Percentiles rank a stretch among this genome's conserved stretches.
These are phyloP conservation scores for Populus hybrid DNA, from an alignment of 441 rosid genomes.

Conservation along the genomic window DNA sequence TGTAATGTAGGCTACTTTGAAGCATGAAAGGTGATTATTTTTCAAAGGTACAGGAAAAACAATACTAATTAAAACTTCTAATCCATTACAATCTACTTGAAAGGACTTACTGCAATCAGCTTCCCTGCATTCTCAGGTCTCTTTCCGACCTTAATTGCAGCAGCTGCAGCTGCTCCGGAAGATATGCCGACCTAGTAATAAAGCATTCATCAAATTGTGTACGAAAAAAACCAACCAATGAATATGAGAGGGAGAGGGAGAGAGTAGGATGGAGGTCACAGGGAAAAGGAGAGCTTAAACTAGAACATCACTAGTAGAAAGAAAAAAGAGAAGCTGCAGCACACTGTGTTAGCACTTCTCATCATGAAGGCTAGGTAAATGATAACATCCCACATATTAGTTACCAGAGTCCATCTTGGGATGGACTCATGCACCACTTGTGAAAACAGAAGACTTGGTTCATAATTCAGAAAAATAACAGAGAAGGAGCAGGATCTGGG, in stretches of 20 bases:
- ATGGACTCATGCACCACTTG: background rate
- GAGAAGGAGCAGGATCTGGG: background rate
- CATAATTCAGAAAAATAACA: background rate
- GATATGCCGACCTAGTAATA: slow-evolving; percentile 83
- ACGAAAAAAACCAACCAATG: background rate
- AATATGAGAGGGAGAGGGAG: background rate
- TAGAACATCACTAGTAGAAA: background rate
- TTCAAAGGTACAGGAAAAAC: background rate
- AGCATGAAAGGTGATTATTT: background rate
- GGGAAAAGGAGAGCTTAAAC: background rate
- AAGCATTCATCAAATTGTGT: slow-evolving; percentile 6
- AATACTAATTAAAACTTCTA: background rate
- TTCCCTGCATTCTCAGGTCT: slow-evolving; percentile 88
- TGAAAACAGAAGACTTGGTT: background rate
- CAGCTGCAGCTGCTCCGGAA: slow-evolving; percentile 93
- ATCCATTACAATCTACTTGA: slow-evolving; percentile 8
- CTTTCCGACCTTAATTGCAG: slow-evolving; percentile 78
- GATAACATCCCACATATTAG: background rate
- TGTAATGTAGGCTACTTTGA: background rate
- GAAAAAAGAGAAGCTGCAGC: background rate
- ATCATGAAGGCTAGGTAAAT: background rate
- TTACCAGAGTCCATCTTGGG: background rate
- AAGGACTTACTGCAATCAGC: slow-evolving; percentile 69
- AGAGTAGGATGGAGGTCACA: background rate
- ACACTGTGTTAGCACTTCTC: background rate